phyloP scores from a whole-genome alignment of 306 rosid species.

The Trifolium subterraneum region DNA sequence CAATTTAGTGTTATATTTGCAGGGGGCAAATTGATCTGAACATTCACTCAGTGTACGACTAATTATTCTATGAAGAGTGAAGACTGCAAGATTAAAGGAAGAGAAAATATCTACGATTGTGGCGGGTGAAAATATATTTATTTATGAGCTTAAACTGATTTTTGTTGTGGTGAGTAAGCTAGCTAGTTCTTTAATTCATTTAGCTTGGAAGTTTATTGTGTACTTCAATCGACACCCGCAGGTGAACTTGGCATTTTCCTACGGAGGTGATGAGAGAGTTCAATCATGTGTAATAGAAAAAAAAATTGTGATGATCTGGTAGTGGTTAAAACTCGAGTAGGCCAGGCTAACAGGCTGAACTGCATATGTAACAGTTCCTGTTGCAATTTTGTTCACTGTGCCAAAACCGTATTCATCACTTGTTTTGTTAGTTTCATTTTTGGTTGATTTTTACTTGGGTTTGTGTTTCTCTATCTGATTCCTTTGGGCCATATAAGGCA shows the following conservation, averaged over 20 bases:
- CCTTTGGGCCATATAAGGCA: not conserved
- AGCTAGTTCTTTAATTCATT: constrained; percentile 33
- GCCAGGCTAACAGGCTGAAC: not conserved
- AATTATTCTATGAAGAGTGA: constrained; percentile 11
- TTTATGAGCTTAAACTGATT: constrained; percentile 9
- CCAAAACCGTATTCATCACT: not conserved
- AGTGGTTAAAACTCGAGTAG: not conserved
- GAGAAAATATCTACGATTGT: not conserved
- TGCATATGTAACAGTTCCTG: not conserved
- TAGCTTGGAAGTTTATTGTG: constrained; percentile 2
- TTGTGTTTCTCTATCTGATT: constrained; percentile 1
- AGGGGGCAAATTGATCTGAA: constrained; percentile 3
- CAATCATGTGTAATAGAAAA: constrained; percentile 4
- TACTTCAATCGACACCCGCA: not conserved
- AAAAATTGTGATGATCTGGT: not conserved
- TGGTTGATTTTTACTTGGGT: constrained; percentile 5
- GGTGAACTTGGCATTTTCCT: not conserved
- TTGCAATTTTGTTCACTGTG: constrained; percentile 5
- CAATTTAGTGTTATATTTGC: constrained; percentile 7
- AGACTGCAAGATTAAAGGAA: constrained; percentile 23
- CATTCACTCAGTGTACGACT: not conserved
- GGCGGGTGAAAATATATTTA: constrained; percentile 9
- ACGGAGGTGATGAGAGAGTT: not conserved
- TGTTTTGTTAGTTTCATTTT: not conserved
- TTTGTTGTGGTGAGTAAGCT: constrained; percentile 48